Base-by-base conservation (phyloP, 306 rosid species). In the Castanospermum australe region DNA sequence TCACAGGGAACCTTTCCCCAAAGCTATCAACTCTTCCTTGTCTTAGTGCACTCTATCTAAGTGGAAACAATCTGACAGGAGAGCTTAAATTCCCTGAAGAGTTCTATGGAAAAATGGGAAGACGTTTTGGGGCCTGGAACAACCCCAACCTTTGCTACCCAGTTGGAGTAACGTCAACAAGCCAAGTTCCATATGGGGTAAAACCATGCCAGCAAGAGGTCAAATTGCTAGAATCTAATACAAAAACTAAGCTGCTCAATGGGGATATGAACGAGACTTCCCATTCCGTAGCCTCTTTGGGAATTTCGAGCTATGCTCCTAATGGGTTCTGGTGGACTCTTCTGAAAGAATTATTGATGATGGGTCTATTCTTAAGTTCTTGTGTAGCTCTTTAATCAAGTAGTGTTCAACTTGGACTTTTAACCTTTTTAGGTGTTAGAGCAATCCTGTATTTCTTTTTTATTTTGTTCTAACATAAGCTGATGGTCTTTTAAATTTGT, bases 61-160 rank as follows among this genome's bases (percentile, higher is more conserved):
- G 87, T 81, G 93, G 94, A 35, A 96, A 96, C 88, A 90, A 93
- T 71, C 64, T 96, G 44, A 77, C 84, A 24, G 99, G 99, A 13
- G 86, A 81, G 83, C 77, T 95, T 73, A 72, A 86, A 68, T 95
- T 95, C 84, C 69, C 96, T 9, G 80, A 71, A 30, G 52, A 63
- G 82, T 92, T 95, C 81, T 89, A 88, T 61, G 78, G 79, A 18
- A 92, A 88, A 86, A 69, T 91, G 94, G 94, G 95, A 9, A 89
- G 93, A 71, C 89, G 97, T 59, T 94, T 94, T 83, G 94, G 98
- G 54, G 98, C 91, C 8, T 86, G 91, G 97, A 84, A 75, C 76
- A 95, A 95, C 65, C 92, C 99, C 1, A 85, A 90, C 84, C 92
- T 95, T 72, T 95, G 99, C 44, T 91, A 84, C 89, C 73, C 67